These are phyloP conservation scores for Aspergillus proliferans DNA, from an alignment of 2,329 filamentous ascomycete genomes.

Conservation along the genomic window DNA sequence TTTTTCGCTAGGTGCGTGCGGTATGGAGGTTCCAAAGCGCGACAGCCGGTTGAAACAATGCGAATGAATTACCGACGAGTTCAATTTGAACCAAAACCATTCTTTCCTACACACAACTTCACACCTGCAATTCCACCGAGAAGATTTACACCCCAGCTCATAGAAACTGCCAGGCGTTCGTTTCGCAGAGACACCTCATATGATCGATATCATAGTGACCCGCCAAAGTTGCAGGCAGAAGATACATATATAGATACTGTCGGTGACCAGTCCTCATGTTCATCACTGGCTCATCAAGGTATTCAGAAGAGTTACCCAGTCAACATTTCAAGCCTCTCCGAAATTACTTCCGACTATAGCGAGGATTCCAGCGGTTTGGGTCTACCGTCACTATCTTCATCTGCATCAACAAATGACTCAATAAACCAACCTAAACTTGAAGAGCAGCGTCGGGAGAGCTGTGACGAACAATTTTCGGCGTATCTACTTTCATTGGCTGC, in stretches of 20 bases:
- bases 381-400: slow-evolving; percentile 40
- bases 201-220: slow-evolving; percentile 31
- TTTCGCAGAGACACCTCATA: slow-evolving; percentile 25
- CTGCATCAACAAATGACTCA: slow-evolving; percentile 22
- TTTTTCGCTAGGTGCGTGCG: not conserved
- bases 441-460: slow-evolving; percentile 46
- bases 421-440: slow-evolving; percentile 26
- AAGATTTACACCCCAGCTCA: slow-evolving; percentile 26
- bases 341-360: slow-evolving; percentile 57
- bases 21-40: not conserved
- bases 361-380: slow-evolving; percentile 40
- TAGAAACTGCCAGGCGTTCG: slow-evolving; percentile 28
- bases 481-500: slow-evolving; percentile 76
- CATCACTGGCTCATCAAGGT: slow-evolving; percentile 45
- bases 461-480: slow-evolving; percentile 68
- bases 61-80: not conserved
- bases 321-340: slow-evolving; percentile 54
- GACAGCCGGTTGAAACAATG: slow-evolving; percentile 38
- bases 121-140: slow-evolving; percentile 13
- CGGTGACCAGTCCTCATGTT: slow-evolving; percentile 38
- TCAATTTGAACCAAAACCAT: not conserved
- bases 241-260: slow-evolving; percentile 2
- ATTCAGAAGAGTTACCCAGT: slow-evolving; percentile 52
- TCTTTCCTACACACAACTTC: not conserved
- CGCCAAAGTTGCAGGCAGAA: not conserved